These are phyloP conservation scores for Serendipita sp. DNA, from an alignment of 768 basidiomycete genomes.

Conservation along the genomic window DNA sequence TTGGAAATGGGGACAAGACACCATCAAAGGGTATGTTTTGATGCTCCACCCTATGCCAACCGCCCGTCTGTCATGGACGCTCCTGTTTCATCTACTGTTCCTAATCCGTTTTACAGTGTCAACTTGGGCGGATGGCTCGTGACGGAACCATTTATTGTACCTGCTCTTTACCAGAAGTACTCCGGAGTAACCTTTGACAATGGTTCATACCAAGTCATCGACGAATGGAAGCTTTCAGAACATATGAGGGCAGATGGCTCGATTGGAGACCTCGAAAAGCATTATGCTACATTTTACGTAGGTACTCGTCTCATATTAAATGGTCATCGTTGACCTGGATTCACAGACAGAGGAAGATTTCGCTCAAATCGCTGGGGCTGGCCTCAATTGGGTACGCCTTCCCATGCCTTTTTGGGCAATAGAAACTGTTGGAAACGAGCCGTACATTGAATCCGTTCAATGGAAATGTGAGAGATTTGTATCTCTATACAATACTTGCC, in stretches of 20 bases:
- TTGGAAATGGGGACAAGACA: constrained; percentile 62
- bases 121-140: constrained; percentile 91
- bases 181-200: constrained; percentile 8
- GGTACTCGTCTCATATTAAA: constrained; percentile 13
- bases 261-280: constrained; percentile 55
- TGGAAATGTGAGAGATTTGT: constrained; percentile 37
- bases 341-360: constrained; percentile 84
- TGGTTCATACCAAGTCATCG: constrained; percentile 34
- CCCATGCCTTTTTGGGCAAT: constrained; percentile 89
- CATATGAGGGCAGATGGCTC: constrained; percentile 45
- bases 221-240: constrained; percentile 70
- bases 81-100: not conserved
- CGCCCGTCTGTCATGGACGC: not conserved
- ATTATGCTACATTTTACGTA: constrained; percentile 92
- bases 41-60: not conserved
- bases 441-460: constrained; percentile 59
- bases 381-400: constrained; percentile 86
- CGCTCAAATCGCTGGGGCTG: constrained; percentile 81
- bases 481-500: not conserved
- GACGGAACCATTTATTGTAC: constrained; percentile 53
- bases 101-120: constrained; percentile 40
- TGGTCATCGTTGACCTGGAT: not conserved
- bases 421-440: constrained; percentile 60
- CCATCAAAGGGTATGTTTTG: constrained; percentile 49
- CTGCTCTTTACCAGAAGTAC: constrained; percentile 60